Evolutionary conservation across 306 rosid genomes (phyloP).

Genomic region (Herpetospermum pedunculosum): DNA sequence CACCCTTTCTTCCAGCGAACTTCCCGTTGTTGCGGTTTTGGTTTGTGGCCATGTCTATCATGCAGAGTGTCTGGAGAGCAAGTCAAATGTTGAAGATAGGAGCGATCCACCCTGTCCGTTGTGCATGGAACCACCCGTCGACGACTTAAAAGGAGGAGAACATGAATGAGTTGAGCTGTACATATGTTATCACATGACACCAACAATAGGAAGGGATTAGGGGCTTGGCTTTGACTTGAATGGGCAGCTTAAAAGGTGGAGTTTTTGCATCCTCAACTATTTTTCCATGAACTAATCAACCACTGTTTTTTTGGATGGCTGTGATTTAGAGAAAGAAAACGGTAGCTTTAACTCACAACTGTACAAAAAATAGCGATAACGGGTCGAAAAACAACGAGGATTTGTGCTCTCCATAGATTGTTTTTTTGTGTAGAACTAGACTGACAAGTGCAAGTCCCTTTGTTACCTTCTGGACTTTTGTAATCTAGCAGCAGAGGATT

Average conservation of each 20-base stretch:
- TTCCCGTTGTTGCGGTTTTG: constrained; percentile 63
- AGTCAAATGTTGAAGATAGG: constrained; percentile 37
- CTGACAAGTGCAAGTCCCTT: neutral
- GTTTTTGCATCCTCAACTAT: neutral
- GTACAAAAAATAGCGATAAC: neutral
- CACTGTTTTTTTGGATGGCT: neutral
- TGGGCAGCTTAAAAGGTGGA: neutral
- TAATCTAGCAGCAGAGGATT: neutral
- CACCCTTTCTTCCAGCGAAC: constrained; percentile 39
- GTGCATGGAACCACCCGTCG: constrained; percentile 30
- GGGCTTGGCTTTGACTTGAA: neutral
- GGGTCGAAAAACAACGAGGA: neutral
- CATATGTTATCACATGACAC: neutral
- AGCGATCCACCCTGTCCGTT: constrained; percentile 65
- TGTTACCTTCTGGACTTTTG: neutral
- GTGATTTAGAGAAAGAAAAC: neutral
- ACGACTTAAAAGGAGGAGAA: constrained; percentile 19
- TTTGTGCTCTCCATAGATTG: neutral
- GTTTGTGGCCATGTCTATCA: constrained; percentile 86
- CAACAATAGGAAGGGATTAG: constrained; percentile 9
- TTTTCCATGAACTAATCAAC: neutral
- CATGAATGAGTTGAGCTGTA: constrained; percentile 13
- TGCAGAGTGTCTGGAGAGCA: constrained; percentile 75
- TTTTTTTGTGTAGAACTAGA: neutral
- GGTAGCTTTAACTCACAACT: neutral